Base-by-base conservation (phyloP, 306 rosid species). In the Delonix regia region DNA sequence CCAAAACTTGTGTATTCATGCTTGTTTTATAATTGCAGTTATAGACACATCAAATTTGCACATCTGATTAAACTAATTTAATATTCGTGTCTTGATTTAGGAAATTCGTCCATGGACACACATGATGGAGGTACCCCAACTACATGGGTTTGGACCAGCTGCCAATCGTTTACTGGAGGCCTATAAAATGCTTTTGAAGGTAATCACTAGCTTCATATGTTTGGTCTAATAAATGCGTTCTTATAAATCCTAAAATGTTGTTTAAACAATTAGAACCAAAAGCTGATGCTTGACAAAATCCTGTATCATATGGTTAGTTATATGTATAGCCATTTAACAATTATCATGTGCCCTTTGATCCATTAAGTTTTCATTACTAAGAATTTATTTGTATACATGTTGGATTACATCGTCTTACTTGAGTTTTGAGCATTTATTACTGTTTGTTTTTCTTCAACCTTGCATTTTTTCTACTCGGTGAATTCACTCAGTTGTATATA, bases 81-180 rank as follows among this genome's bases (percentile, higher is more conserved):
- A 57, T 10, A 15, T 56, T 41, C n/a, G 7, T 52, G 25, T 56
- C 69, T 71, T 75, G 71, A 59, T 66, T 56, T 76, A 94, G 99
- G 99, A 94, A 88, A 94, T 94, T 77, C 99, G 95, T 64, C 99
- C 99, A n/a, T 90, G 99, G 99, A 92, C 97, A 41, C 99, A 94
- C 86, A 94, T 94, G 99, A 94, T 94, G 99, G 99, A 94, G 90
- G 99, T 92, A 76, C 99, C 99, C 53, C 99, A 94, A 79, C 97
- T 94, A 71, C 99, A 94, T 81, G 97, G 99, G 72, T 94, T 94
- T 71, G 97, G 99, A 66, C 97, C 99, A 41, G 97, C 99, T 80
- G 97, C 99, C 84, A 92, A 94, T 68, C 95, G 97, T 65, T 86
- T 92, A 57, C 88, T 94, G 86, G 97, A 92, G 87, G 99, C 99